Base-by-base conservation (phyloP, 163 green algal species). In the Chlorella variabilis region DNA sequence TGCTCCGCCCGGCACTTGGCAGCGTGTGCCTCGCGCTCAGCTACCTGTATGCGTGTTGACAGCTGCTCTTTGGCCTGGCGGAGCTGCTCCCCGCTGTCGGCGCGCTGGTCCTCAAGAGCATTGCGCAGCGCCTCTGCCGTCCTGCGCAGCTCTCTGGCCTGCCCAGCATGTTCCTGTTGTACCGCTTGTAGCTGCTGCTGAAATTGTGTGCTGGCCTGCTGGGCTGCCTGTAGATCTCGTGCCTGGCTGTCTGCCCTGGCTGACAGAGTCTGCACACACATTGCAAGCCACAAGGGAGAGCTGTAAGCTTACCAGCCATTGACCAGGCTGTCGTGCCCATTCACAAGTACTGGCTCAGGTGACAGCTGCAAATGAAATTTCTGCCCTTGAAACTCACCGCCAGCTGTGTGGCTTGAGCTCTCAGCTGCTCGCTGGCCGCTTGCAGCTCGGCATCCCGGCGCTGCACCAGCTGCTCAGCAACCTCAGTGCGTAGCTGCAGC, bases 91-190 rank as follows among this genome's bases (percentile, higher is more conserved):
- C 36, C 29, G 2, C n/a, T 31, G 21, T 80, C 73, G 17, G 56
- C 73, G 4, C 58, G 56, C 38, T 80, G 73, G 29, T 80, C 73
- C 58, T 80, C 73, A 9, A 80, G 13, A 25, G 73, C 73, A 38
- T 80, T 80, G 38, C 73, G 56, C 73, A 80, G 58, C 27, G 73
- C 73, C 29, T 71, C 56, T 8, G 29, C 39, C 6, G 39, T 71
- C 27, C 31, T 41, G 27, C 56, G 27, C 27, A 80, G 38, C 56
- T 80, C 73, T 9, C 27, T 20, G 13, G 42, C 13, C 58, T 80
- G 56, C 13, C 3, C 23, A 15, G 56, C n/a, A 29, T 70, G 56
- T 4, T 61, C 38, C 27, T 56, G 73, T 38, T 34, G 73, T n/a
- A 7, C 38, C 29, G 38, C 27, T 2, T 41, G 56, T 17, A 80